A percentile compares a stretch with the other conserved stretches of the same genome.
These are phyloP conservation scores for Rhodotorula toruloides DNA, from an alignment of 768 basidiomycete species.

Conservation along the genomic window DNA sequence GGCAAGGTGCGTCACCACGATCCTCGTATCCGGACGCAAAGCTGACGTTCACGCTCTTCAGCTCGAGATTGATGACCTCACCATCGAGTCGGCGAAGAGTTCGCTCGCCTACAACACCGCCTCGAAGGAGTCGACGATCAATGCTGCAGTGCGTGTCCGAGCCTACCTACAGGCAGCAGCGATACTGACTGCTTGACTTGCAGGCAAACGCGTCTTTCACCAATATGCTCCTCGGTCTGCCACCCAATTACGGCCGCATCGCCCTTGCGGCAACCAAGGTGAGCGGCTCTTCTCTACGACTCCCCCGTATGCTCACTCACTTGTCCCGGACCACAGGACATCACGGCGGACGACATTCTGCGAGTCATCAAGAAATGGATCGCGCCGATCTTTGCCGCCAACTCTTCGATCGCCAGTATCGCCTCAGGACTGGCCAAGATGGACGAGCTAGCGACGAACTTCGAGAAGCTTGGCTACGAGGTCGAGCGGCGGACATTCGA, in stretches of 20 bases:
- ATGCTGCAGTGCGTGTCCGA: conserved; percentile 66
- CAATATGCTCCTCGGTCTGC: conserved; percentile 80
- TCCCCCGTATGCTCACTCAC: neutral
- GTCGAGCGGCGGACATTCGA: conserved; percentile 69
- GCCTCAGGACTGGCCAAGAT: conserved; percentile 77
- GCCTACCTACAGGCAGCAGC: neutral
- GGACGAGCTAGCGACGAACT: conserved; percentile 61
- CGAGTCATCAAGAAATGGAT: conserved; percentile 65
- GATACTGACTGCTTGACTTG: neutral
- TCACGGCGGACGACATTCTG: conserved; percentile 73
- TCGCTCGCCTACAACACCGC: conserved; percentile 80
- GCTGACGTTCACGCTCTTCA: conserved; percentile 47
- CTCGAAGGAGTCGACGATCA: conserved; percentile 72
- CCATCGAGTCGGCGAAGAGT: conserved; percentile 84
- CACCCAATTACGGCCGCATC: conserved; percentile 66
- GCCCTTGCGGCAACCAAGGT: conserved; percentile 67
- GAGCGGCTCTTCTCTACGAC: neutral
- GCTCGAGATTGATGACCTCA: conserved; percentile 73
- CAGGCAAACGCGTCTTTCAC: conserved; percentile 77
- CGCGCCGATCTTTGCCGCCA: conserved; percentile 74
- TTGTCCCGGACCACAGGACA: conserved; percentile 48
- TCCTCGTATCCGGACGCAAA: too few relatives aligned
- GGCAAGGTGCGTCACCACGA: conserved; percentile 58
- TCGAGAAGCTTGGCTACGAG: conserved; percentile 66
- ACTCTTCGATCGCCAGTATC: conserved; percentile 69